phyloP scores from a whole-genome alignment of 2,329 filamentous ascomycete genomes.

The Claviceps sp. region DNA sequence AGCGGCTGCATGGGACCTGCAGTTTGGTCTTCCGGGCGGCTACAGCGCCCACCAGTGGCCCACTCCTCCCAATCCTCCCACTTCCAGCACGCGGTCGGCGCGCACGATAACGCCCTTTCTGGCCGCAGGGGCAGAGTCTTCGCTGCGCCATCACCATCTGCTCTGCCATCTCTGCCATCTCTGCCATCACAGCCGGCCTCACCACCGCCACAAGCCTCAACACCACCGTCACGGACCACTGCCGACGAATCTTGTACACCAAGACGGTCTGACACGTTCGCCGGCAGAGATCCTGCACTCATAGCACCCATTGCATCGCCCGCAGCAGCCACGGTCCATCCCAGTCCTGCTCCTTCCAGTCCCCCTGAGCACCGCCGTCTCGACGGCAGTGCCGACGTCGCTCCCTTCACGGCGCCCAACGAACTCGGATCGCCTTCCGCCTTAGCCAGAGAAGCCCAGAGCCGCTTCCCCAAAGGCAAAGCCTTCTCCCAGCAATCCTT shows the following conservation, averaged over 20 bases:
- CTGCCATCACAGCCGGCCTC: no score
- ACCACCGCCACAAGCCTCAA: background rate
- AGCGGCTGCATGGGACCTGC: background rate
- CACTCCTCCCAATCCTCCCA: background rate
- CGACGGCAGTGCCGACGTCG: slow-evolving; percentile 28
- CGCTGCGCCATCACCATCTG: background rate
- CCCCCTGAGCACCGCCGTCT: slow-evolving; percentile 28
- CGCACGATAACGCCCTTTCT: background rate
- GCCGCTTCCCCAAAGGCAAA: slow-evolving; percentile 13
- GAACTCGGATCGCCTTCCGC: slow-evolving; percentile 17
- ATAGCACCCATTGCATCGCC: background rate
- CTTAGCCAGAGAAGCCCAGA: slow-evolving; percentile 13
- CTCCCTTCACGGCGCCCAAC: slow-evolving; percentile 37
- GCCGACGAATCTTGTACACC: background rate
- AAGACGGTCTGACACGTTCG: background rate
- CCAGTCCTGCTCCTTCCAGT: background rate
- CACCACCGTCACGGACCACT: background rate
- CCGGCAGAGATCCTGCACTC: no score
- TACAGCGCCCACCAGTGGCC: background rate
- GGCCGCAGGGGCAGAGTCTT: background rate
- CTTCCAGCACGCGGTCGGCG: no score
- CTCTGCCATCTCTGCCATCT: background rate
- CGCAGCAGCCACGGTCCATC: background rate
- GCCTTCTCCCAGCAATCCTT: slow-evolving; percentile 18
- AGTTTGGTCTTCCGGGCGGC: slow-evolving; percentile 5